Base-by-base conservation (phyloP, 768 basidiomycete genomes). In the Mycena venus region DNA sequence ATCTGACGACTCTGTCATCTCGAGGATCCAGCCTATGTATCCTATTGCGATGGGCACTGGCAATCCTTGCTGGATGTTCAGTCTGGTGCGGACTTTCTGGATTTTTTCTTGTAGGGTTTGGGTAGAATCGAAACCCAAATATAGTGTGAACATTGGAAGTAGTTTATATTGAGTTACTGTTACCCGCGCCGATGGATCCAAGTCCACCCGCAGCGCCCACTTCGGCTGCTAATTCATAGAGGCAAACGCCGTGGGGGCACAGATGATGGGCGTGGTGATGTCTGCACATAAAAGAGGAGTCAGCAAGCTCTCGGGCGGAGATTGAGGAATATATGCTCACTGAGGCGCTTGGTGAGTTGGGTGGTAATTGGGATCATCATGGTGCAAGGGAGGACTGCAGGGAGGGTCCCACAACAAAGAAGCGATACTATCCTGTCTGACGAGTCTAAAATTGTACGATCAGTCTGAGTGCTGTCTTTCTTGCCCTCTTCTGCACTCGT, bases 211-310 rank as follows among this genome's bases (percentile, higher is more conserved):
- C 90, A 1, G 82, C 82, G 53, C 85, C 85, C 42, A 91, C 90
- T 32, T 86, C 84, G 1, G 87, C 86, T 9, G 86, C 86, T 23
- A 82, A 74, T n/a, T 77, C 75, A 80, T 82, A 3, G 80, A 44
- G 2, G 83, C 91, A 19, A 85, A 87, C 0, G 86, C 86, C 92
- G 93, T 93, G 1, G 92, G 89, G 4, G 91, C 88, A 4, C 85
- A 84, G 10, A 92, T 80, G 36, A 93, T 82, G 19, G 93, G 93
- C 8, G 84, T 83, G 21, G 82, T 80, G 68, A 90, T 80, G 38
- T 83, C 91, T 91, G 36, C n/a, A 47, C 3, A n/a, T n/a, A 38
- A 1, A 38, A 6, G 11, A 9, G n/a, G n/a, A n/a, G n/a, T n/a
- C 21, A n/a, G n/a, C 40, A 31, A n/a, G 49, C 15, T 15, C n/a